A percentile compares a stretch with the other conserved stretches of the same genome.
Conservation (phyloP, 352 stramenopile genomes). For the Saprolegnia diclina region DNA sequence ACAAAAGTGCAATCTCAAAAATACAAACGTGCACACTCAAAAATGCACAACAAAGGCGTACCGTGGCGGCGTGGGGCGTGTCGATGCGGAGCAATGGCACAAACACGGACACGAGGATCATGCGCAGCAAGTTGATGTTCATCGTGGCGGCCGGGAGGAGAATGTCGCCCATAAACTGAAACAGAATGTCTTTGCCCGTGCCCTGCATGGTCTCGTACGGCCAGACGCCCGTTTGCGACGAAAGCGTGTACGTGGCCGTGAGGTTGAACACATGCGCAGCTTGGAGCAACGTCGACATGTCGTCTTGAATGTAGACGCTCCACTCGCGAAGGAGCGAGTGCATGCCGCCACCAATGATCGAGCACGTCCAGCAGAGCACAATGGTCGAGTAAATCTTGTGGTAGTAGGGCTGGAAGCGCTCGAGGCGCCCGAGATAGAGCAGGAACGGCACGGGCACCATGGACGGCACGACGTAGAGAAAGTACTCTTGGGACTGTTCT, state of each 20-base stretch:
- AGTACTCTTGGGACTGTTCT: slow-evolving; percentile 50
- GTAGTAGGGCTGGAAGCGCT: slow-evolving; percentile 64
- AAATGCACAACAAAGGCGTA: background rate
- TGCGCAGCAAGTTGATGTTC: slow-evolving; percentile 28
- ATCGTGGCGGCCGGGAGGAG: slow-evolving; percentile 44
- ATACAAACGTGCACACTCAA: background rate
- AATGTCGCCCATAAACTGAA: slow-evolving; percentile 57
- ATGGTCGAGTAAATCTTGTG: slow-evolving; percentile 67
- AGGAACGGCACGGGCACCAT: slow-evolving; percentile 62
- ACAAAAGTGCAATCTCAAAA: no score
- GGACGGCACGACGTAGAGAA: slow-evolving; percentile 56
- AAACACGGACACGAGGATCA: slow-evolving; percentile 24
- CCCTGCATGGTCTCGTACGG: slow-evolving; percentile 50
- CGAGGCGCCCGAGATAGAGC: slow-evolving; percentile 54
- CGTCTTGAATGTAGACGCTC: slow-evolving; percentile 66
- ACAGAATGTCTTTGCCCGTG: slow-evolving; percentile 50
- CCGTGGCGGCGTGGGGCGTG: slow-evolving; percentile 11
- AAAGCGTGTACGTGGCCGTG: slow-evolving; percentile 29
- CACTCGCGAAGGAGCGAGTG: slow-evolving; percentile 81
- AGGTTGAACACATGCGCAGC: slow-evolving; percentile 62
- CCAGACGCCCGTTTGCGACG: slow-evolving; percentile 33
- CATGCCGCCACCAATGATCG: slow-evolving; percentile 66
- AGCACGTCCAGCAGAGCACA: slow-evolving; percentile 63
- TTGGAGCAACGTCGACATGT: slow-evolving; percentile 59
- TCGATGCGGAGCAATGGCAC: slow-evolving; percentile 23